Base-by-base conservation (phyloP, 306 rosid species). In the Hylodesmum podocarpum region DNA sequence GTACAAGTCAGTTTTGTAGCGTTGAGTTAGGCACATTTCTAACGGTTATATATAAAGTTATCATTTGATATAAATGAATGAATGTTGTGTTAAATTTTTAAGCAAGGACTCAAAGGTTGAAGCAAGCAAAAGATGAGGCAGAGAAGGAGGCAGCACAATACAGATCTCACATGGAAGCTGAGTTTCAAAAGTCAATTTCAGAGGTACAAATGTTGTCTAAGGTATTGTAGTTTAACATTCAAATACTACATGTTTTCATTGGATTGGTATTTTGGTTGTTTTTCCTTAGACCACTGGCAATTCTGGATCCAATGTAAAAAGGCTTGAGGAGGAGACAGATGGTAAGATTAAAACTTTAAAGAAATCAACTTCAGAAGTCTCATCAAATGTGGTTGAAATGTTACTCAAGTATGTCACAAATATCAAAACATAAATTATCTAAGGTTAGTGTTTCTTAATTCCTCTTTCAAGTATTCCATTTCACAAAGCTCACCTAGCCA, bases 91-190 rank as follows among this genome's bases (percentile, higher is more conserved):
- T 82, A 13, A 51, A 80, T 15, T 78, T 53, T 12, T 55, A 59
- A 92, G 97, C 79, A 33, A 92, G 90, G 84, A 84, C 78, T 44
- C 74, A 80, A 43, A 84, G 96, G 78, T 77, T 92, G 84, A 92
- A 85, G 84, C 89, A 87, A 72, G 96, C 97, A 12, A 88, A 92
- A 86, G 86, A 85, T 0, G 97, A 92, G 71, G 96, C 96, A 24
- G 96, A 86, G 53, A 86, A 41, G 77, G 97, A 92, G 28, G 87
- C 84, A 71, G 72, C 84, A 40, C 83, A 43, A 21, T 88, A 84
- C 51, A 89, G 84, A 78, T 61, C 88, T 58, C 84, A 84, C 13
- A 69, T 90, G 92, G 97, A 92, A 82, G 85, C 83, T 14, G 93
- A 90, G 27, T 81, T 84, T 86, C 93, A 89, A 66, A 88, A 85